phyloP scores from a whole-genome alignment of 139 green algal species.

The Micractinium conductrix region DNA sequence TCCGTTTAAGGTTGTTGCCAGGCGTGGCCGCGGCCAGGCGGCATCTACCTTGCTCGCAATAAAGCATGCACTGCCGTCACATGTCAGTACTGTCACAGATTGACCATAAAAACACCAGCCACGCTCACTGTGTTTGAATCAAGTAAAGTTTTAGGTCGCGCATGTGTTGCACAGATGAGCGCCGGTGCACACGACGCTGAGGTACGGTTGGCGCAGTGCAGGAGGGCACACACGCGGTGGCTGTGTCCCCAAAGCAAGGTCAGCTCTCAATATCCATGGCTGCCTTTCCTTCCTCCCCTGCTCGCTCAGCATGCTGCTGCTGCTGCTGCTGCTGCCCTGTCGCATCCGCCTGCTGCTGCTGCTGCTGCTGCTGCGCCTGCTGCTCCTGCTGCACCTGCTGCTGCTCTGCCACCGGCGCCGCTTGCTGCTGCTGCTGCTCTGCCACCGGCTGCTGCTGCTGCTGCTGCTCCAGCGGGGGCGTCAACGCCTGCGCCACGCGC shows the following conservation, averaged over 20 bases:
- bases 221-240: too few relatives aligned
- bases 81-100: too few relatives aligned
- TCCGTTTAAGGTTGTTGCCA: background rate
- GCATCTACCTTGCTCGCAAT: too few relatives aligned
- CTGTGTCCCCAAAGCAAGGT: too few relatives aligned
- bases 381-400: conserved; percentile 2
- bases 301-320: background rate
- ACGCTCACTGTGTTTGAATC: too few relatives aligned
- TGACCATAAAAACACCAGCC: too few relatives aligned
- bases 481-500: conserved; percentile 1
- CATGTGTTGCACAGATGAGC: too few relatives aligned
- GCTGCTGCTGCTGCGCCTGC: background rate
- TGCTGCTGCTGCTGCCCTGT: background rate
- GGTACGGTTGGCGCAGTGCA: too few relatives aligned
- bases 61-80: too few relatives aligned
- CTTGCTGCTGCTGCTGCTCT: background rate
- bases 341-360: background rate
- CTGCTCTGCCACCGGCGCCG: background rate
- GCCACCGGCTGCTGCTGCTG: conserved; percentile 2
- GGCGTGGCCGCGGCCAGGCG: background rate
- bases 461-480: background rate
- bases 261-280: conserved; percentile 20
- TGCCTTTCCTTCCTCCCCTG: background rate
- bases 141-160: too few relatives aligned
- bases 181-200: too few relatives aligned